These are phyloP conservation scores for Eucalyptus marginata DNA, from an alignment of 345 rosid species.

Conservation along the genomic window DNA sequence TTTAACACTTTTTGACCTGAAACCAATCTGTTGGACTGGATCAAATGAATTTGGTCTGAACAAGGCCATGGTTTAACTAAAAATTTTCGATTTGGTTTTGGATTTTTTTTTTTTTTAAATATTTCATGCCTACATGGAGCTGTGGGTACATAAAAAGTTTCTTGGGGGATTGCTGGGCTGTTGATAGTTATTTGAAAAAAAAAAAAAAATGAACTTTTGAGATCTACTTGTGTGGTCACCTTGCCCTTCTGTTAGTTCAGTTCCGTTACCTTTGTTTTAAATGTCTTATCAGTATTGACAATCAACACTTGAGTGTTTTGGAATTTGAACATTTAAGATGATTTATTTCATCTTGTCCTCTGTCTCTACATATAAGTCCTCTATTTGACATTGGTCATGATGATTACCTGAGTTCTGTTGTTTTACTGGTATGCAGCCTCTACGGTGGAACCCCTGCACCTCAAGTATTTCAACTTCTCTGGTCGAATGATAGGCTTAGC, in stretches of 20 bases:
- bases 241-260: background rate
- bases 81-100: background rate
- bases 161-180: background rate
- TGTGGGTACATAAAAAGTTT: background rate
- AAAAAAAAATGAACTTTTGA: background rate
- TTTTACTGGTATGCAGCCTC: conserved; percentile 56
- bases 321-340: background rate
- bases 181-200: background rate
- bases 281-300: background rate
- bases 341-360: background rate
- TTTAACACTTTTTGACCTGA: background rate
- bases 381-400: background rate
- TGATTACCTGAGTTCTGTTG: background rate
- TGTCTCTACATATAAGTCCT: background rate
- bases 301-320: background rate
- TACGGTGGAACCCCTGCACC: conserved; percentile 78
- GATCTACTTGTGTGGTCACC: background rate
- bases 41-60: background rate
- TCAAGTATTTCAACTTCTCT: conserved; percentile 63
- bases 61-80: background rate
- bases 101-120: background rate
- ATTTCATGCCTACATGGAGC: background rate
- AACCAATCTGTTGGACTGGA: background rate
- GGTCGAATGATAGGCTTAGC: conserved; percentile 91
- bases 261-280: background rate